Base-by-base conservation (phyloP, 1,139 yeast species). In the Arxiozyma slooffiae region DNA sequence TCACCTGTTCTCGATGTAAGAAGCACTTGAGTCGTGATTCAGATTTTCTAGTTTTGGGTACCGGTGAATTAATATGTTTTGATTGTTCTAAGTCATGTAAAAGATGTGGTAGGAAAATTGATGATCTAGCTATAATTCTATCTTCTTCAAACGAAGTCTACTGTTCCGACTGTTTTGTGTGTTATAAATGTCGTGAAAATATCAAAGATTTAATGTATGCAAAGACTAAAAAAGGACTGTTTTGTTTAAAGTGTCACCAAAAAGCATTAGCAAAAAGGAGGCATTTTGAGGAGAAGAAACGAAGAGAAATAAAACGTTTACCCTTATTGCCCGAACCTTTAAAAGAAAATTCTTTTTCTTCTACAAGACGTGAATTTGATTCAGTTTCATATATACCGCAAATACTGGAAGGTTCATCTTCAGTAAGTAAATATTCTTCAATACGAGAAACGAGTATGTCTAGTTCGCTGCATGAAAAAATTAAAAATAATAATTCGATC, bases 71-170 rank as follows among this genome's bases (percentile, higher is more conserved):
- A 52, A 87, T 94, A 24, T 92, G 98, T 67, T 82, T 89, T 50
- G 85, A 83, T 56, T 92, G 98, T 67, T 85, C 95, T 16, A 94
- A 90, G 66, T 80, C 82, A 48, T 92, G 98, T 68, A 82, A 83
- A 60, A 82, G 82, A 54, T 94, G 98, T 72, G 81, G 82, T 50
- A 85, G 85, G 64, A 87, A 89, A 67, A 92, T 92, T 56, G 96
- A 88, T 63, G 97, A 92, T 66, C 74, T 90, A 71, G 98, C 98
- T n/a, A 90, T 92, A 40, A 62, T 71, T 4, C 51, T 67, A 20
- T 76, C 90, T 46, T 89, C 97, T 1, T 96, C 97, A 22, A 95
- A 85, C 60, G 95, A 87, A 64, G 97, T 97, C 4, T 92, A 88
- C 65, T 94, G 98, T 67, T 81, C 96, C 6, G 77, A 78, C 48